phyloP scores from a whole-genome alignment of 2,329 filamentous ascomycete genomes.

The Penicillium sumatraense region DNA sequence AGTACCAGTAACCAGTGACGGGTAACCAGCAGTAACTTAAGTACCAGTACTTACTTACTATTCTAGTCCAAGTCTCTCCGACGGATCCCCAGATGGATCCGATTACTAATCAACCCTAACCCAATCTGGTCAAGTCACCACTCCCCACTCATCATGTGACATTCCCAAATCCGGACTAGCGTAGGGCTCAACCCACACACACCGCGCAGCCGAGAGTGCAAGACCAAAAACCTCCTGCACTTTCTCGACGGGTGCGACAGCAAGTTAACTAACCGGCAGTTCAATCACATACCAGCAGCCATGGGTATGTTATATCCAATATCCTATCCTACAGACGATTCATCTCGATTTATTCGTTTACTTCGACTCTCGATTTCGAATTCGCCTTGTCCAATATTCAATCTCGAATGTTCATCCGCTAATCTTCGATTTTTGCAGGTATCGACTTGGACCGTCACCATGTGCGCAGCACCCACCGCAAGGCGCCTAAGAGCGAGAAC shows the following conservation, averaged over 20 bases:
- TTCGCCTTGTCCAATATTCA: not conserved
- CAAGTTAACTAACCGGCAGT: slow-evolving; percentile 45
- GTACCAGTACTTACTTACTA: not conserved
- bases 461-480: slow-evolving; percentile 75
- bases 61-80: no score
- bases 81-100: not conserved
- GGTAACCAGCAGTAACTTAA: no score
- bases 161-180: slow-evolving; percentile 35
- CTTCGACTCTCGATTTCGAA: no score
- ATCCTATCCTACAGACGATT: not conserved
- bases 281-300: slow-evolving; percentile 45
- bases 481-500: slow-evolving; percentile 97
- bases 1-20: not conserved
- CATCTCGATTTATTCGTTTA: not conserved
- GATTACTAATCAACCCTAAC: not conserved
- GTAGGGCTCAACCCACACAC: slow-evolving; percentile 53
- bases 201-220: slow-evolving; percentile 44
- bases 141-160: slow-evolving; percentile 13
- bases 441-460: slow-evolving; percentile 66
- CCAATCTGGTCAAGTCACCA: not conserved
- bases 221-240: slow-evolving; percentile 44
- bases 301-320: slow-evolving; percentile 47
- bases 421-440: slow-evolving; percentile 40
- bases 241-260: slow-evolving; percentile 46
- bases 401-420: slow-evolving; percentile 15